phyloP scores from a whole-genome alignment of 805 yeast species.

The Candida nonsorbophila region DNA sequence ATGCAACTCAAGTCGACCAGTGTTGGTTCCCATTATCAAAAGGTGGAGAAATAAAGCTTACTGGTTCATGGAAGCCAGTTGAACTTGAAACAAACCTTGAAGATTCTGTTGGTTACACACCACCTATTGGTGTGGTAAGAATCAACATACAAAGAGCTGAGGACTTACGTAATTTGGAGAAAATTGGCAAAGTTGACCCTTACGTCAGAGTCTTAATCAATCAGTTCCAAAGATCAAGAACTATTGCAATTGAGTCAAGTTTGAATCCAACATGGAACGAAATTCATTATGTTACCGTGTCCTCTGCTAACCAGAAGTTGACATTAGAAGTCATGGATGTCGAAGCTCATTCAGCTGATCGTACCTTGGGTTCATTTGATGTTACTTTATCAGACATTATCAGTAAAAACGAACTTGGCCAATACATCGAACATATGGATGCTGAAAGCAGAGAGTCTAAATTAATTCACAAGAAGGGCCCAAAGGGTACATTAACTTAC shows the following conservation, averaged over 20 bases:
- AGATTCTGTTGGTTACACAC: slow-evolving; percentile 75
- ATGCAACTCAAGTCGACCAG: slow-evolving; percentile 71
- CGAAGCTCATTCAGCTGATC: slow-evolving; percentile 71
- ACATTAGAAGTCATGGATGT: slow-evolving; percentile 92
- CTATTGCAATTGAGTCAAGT: slow-evolving; percentile 60
- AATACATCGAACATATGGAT: slow-evolving; percentile 53
- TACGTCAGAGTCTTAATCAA: slow-evolving; percentile 77
- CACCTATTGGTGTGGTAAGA: slow-evolving; percentile 90
- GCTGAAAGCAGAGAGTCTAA: slow-evolving; percentile 53
- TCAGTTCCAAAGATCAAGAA: slow-evolving; percentile 72
- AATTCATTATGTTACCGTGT: slow-evolving; percentile 72
- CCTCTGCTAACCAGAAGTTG: slow-evolving; percentile 76
- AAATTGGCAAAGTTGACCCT: slow-evolving; percentile 89
- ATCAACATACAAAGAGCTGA: slow-evolving; percentile 65
- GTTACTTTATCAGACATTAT: slow-evolving; percentile 64
- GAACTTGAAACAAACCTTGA: slow-evolving; percentile 36
- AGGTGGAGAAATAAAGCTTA: slow-evolving; percentile 71
- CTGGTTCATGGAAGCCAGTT: slow-evolving; percentile 84
- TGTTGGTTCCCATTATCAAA: slow-evolving; percentile 69
- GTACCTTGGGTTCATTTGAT: slow-evolving; percentile 81
- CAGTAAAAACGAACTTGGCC: slow-evolving; percentile 59
- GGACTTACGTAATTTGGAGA: slow-evolving; percentile 78
- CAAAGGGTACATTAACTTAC: slow-evolving; percentile 76
- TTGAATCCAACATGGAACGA: slow-evolving; percentile 84
- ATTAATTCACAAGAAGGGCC: slow-evolving; percentile 70